Base-by-base conservation (phyloP, 139 green algal genomes). In the Asterochloris erici region DNA sequence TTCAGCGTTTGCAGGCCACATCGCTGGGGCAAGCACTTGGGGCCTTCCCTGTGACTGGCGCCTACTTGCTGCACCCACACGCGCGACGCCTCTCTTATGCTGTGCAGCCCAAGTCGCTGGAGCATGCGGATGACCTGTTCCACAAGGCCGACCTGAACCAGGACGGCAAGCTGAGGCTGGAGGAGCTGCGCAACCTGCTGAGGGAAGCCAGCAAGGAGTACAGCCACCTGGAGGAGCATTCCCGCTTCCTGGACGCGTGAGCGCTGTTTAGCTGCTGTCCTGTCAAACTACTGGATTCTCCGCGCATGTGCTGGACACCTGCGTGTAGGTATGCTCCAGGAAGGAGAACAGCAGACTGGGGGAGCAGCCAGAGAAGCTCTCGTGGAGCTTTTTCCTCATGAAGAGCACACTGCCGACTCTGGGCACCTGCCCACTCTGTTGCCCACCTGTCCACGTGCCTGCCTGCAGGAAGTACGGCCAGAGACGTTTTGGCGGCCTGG, bases 181-280 rank as follows among this genome's bases (percentile, higher is more conserved):
- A 78, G 68, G 90, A 94, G 86, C 87, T 96, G 26, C 73, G 86
- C 16, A 29, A 60, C 9, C 68, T 95, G 27, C 84, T 98, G 82
- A 73, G 19, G 19, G 68, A 90, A 62, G 92, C 92, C 10, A 85
- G 79, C 75, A 73, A 91, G 54, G 85, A 92, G 64, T 98, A 95
- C 88, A 86, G 86, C 19, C 95, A 98, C 82, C 85, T 98, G 78
- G 73, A 89, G 81, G 94, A 97, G 88, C 91, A 96, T 69, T 89
- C 91, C 19, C 85, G 81, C 29, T 96, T 95, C 89, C 86, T 97
- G 64, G 91, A 96, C 63, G 82, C 73, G 82, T 91, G 82, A 75
- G 82, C 21, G 24, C 77, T 73, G 16, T 47, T 54, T 71, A 19
- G 77, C 26, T 14, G 77, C 14, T 29, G 9, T 60, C 73, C 21